phyloP scores from a whole-genome alignment of 2,329 filamentous ascomycete species.

The Trichoderma gracile region DNA sequence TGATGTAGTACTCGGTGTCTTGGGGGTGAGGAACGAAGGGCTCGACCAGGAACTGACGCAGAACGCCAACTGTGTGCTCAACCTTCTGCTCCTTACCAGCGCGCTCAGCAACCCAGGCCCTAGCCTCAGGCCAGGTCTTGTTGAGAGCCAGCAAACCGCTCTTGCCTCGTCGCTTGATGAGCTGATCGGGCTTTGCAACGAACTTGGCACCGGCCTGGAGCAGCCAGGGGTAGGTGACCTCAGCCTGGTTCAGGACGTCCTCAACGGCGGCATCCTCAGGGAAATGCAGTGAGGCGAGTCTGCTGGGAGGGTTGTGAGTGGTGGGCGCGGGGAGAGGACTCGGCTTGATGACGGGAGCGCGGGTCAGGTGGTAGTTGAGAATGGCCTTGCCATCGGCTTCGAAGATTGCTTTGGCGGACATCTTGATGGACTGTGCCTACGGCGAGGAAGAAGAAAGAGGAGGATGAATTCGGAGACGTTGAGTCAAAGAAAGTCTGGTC shows the following conservation, averaged over 20 bases:
- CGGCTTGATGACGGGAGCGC: constrained; percentile 95
- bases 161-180: constrained; percentile 99
- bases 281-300: constrained; percentile 91
- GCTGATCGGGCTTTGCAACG: constrained; percentile 98
- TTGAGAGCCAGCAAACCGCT: constrained; percentile 94
- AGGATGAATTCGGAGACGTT: neutral
- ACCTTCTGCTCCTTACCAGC: constrained; percentile 92
- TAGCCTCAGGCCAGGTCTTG: constrained; percentile 94
- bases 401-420: constrained; percentile 83
- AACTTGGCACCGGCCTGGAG: constrained; percentile 82
- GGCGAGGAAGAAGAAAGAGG: constrained; percentile 29
- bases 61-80: constrained; percentile 82
- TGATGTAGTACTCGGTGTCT: constrained; percentile 99
- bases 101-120: constrained; percentile 88
- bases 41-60: constrained; percentile 96
- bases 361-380: constrained; percentile 99
- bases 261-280: constrained; percentile 81
- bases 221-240: constrained; percentile 96
- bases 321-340: constrained; percentile 81
- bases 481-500: constrained; percentile 17
- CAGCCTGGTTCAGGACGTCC: constrained; percentile 88
- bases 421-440: constrained; percentile 40
- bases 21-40: constrained; percentile 95
- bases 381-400: constrained; percentile 99
- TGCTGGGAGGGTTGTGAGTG: constrained; percentile 89